These are phyloP conservation scores for Herpotrichia juniperi DNA, from an alignment of 2,329 filamentous ascomycete species.

Conservation along the genomic window DNA sequence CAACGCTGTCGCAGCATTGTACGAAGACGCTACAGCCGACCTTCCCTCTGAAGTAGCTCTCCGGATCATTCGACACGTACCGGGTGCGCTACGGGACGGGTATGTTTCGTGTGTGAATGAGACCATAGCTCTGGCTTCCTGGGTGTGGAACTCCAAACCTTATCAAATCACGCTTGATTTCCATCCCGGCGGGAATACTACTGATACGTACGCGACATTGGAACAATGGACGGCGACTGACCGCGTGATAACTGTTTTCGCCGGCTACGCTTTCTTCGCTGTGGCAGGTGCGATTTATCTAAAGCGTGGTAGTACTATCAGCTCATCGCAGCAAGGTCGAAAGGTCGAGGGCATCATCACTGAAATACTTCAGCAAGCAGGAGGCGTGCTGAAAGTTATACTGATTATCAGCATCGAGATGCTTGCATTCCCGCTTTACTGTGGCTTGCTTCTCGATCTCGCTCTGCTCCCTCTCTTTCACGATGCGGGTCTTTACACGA, in stretches of 20 bases:
- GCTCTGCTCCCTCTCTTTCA: slow-evolving; percentile 91
- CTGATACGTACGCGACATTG: slow-evolving; percentile 27
- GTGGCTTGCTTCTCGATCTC: slow-evolving; percentile 85
- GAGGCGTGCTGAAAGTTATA: slow-evolving; percentile 96
- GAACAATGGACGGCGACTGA: slow-evolving; percentile 59
- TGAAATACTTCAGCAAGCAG: slow-evolving; percentile 87
- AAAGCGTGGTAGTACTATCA: slow-evolving; percentile 72
- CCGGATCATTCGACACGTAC: slow-evolving; percentile 23
- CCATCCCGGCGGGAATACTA: slow-evolving; percentile 28
- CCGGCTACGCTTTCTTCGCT: slow-evolving; percentile 81
- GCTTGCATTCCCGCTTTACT: slow-evolving; percentile 96
- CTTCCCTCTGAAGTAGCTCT: slow-evolving; percentile 21
- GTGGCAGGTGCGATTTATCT: slow-evolving; percentile 80
- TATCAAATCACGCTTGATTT: slow-evolving; percentile 46
- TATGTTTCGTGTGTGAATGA: slow-evolving; percentile 14
- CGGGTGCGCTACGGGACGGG: slow-evolving; percentile 12
- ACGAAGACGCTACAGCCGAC: slow-evolving; percentile 31
- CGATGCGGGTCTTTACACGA: slow-evolving; percentile 75
- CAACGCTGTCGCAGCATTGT: slow-evolving; percentile 25
- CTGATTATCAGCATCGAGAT: slow-evolving; percentile 99
- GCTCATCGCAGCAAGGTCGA: slow-evolving; percentile 60
- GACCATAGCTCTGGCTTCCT: slow-evolving; percentile 22
- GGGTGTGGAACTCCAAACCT: slow-evolving; percentile 40
- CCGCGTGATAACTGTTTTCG: slow-evolving; percentile 73
- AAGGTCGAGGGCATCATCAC: slow-evolving; percentile 76